Evolutionary conservation across 1,284 basidiomycete genomes (phyloP).

Genomic region (Ustilago loliicola): DNA sequence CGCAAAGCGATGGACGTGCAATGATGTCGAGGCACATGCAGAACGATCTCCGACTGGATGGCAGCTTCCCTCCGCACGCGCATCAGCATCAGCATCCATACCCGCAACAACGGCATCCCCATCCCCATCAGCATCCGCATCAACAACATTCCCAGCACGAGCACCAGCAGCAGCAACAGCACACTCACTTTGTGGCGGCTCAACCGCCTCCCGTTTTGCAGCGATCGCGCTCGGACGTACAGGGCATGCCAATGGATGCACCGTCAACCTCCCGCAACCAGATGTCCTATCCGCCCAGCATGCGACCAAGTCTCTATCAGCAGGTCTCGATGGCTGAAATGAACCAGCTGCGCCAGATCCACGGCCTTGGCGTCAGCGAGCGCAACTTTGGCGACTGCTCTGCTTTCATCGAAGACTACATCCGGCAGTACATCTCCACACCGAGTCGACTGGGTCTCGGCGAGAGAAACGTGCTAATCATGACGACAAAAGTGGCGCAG

Average conservation of each 20-base stretch:
- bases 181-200: constrained; percentile 12
- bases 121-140: constrained; percentile 9
- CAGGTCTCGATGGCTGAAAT: constrained; percentile 56
- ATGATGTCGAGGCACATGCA: constrained; percentile 22
- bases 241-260: constrained; percentile 26
- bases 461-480: constrained; percentile 92
- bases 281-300: constrained; percentile 44
- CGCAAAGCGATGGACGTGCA: constrained; percentile 12
- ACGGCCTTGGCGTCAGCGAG: constrained; percentile 38
- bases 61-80: constrained; percentile 31
- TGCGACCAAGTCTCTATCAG: constrained; percentile 58
- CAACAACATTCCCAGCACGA: constrained; percentile 5
- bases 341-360: constrained; percentile 41
- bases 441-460: constrained; percentile 89
- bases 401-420: constrained; percentile 57
- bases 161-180: constrained; percentile 14
- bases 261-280: constrained; percentile 32
- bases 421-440: constrained; percentile 78
- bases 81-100: constrained; percentile 20
- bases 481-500: constrained; percentile 96
- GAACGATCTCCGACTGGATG: constrained; percentile 21
- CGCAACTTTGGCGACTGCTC: constrained; percentile 55
- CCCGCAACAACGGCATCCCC: constrained; percentile 24
- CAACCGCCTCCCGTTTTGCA: constrained; percentile 33
- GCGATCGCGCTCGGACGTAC: constrained; percentile 30